phyloP scores from a whole-genome alignment of 2,329 filamentous ascomycete genomes.

The Bipolaris sorokiniana region DNA sequence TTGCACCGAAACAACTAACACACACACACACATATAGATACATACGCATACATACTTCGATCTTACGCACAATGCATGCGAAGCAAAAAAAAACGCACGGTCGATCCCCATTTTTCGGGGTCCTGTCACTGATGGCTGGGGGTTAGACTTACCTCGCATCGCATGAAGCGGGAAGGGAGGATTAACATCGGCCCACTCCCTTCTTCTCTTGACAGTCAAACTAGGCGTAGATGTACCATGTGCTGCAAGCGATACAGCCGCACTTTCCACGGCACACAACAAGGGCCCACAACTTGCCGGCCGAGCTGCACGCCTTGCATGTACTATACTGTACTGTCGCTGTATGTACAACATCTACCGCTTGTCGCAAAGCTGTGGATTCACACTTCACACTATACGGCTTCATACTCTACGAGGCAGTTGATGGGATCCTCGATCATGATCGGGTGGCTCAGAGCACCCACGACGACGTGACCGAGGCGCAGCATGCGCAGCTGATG shows the following conservation, averaged over 20 bases:
- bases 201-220: background rate
- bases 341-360: background rate
- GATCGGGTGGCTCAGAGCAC: too few relatives aligned
- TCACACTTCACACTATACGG: too few relatives aligned
- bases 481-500: too few relatives aligned
- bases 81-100: background rate
- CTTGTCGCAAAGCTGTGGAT: background rate
- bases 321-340: background rate
- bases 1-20: background rate
- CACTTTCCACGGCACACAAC: background rate
- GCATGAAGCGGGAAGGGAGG: conserved; percentile 7
- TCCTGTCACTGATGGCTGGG: background rate
- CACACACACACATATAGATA: conserved; percentile 5
- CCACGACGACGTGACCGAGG: too few relatives aligned
- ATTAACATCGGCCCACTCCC: conserved; percentile 3
- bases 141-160: conserved; percentile 8
- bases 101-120: background rate
- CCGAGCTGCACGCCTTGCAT: background rate
- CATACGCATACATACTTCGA: conserved; percentile 2
- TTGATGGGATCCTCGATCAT: too few relatives aligned
- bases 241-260: conserved; percentile 2
- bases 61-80: background rate
- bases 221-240: too few relatives aligned
- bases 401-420: too few relatives aligned
- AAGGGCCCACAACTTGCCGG: background rate